Conservation (phyloP, 1,284 basidiomycete genomes). For the Papiliotrema nemorosa region DNA sequence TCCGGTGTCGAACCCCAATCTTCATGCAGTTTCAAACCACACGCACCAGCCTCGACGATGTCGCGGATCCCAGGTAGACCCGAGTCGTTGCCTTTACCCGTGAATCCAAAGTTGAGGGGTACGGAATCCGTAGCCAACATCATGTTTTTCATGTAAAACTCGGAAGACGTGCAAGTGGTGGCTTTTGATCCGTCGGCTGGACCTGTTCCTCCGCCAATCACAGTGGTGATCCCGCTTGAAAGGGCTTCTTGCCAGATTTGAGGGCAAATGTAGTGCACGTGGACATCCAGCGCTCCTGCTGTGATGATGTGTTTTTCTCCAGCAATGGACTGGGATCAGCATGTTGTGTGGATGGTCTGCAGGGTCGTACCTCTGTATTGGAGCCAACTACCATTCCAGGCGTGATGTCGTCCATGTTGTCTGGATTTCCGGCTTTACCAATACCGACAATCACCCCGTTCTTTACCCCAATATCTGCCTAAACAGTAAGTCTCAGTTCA, state of each 20-base stretch:
- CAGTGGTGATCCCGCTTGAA: slow-evolving; percentile 67
- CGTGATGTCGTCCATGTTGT: slow-evolving; percentile 81
- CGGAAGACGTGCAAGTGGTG: slow-evolving; percentile 90
- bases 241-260: slow-evolving; percentile 67
- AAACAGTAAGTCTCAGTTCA: no score
- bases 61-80: slow-evolving; percentile 69
- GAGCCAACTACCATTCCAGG: slow-evolving; percentile 75
- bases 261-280: slow-evolving; percentile 91
- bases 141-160: slow-evolving; percentile 83
- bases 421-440: slow-evolving; percentile 96
- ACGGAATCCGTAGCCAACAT: slow-evolving; percentile 80
- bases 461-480: slow-evolving; percentile 97
- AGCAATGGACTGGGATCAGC: slow-evolving; percentile 76
- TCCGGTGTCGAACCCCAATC: slow-evolving; percentile 96
- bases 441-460: slow-evolving; percentile 78
- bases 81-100: slow-evolving; percentile 91
- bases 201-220: slow-evolving; percentile 91
- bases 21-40: slow-evolving; percentile 92
- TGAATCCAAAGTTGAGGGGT: slow-evolving; percentile 90
- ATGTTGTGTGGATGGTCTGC: background rate
- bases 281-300: slow-evolving; percentile 87
- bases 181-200: slow-evolving; percentile 87
- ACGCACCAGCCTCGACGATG: slow-evolving; percentile 80
- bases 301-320: slow-evolving; percentile 93
- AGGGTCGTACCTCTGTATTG: slow-evolving; percentile 61